Evolutionary conservation across 192 early-diverging fungal genomes (phyloP), one percentile per base, ranked within the genome.

Genomic region (Coemansia sp.): DNA sequence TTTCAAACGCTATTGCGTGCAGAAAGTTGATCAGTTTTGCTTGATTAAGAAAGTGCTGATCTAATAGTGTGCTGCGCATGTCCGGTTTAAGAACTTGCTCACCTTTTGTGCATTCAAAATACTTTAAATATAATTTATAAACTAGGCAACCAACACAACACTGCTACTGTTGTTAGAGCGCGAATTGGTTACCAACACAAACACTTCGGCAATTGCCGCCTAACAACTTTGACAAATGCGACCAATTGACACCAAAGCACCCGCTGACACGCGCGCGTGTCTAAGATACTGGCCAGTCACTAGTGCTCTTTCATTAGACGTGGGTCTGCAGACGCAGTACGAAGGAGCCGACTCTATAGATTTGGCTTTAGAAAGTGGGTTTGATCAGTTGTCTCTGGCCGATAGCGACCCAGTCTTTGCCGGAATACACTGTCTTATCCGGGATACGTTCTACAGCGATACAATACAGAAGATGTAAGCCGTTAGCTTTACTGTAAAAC

Each of bases 231-330:
- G 40, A n/a, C 40, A 42, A 37, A 78, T 78, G 75, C 66, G 60
- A 49, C 69, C 74, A 21, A 78, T 72, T 36, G 65, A 68, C 40
- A 66, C 59, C 14, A 19, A 47, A 2, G 70, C 34, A 2, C 76
- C 76, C 0, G 76, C 76, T 2, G 71, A 73, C 21, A 79, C 76
- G 14, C 71, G 61, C 15, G 60, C 51, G 22, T 79, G 76, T 53
- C 52, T 79, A n/a, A 67, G 65, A 22, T 70, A 73, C 61, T 79
- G 76, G 75, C 71, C 76, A 31, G 64, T 63, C 11, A 37, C 36
- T 23, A 61, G 68, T 28, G 63, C 71, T 20, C 42, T 70, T 2
- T 28, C 76, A n/a, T 28, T 73, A 5, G 57, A 79, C 23, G 34
- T 53, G 20, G 17, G 50, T 6, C 21, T 51, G 25, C 71, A 79